Conservation (phyloP, 441 rosid species). For the Populus hybrid region DNA sequence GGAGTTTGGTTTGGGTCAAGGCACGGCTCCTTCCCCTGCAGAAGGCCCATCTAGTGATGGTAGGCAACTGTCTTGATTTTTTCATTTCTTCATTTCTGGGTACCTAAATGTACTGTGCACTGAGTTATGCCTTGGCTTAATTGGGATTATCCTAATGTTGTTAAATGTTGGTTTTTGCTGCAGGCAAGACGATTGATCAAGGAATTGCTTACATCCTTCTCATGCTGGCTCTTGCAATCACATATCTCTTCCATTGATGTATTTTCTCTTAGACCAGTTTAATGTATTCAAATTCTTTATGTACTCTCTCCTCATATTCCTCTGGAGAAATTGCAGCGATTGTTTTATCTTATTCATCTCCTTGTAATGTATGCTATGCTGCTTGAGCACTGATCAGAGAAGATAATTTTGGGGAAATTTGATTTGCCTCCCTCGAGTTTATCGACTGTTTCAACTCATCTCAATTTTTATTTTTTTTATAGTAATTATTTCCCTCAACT, state of each 20-base stretch:
- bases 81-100: background rate
- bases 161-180: background rate
- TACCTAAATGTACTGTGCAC: background rate
- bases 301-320: background rate
- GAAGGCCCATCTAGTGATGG: conserved; percentile 34
- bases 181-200: conserved; percentile 49
- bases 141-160: too few species aligned
- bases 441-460: background rate
- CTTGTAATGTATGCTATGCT: background rate
- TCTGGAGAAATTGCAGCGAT: conserved; percentile 10
- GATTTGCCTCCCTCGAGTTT: background rate
- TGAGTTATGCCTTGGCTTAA: background rate
- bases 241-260: conserved; percentile 44
- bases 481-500: too few species aligned
- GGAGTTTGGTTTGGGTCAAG: conserved; percentile 37
- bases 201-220: conserved; percentile 49
- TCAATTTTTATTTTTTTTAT: background rate
- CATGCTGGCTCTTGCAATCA: conserved; percentile 40
- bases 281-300: conserved; percentile 17
- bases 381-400: background rate
- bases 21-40: conserved; percentile 30
- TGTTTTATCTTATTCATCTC: conserved; percentile 7
- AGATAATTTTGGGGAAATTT: background rate
- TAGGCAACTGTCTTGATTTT: conserved; percentile 3
- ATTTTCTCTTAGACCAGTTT: background rate